phyloP scores from a whole-genome alignment of 2,329 filamentous ascomycete species.

The Chrysoporthe cubensis region DNA sequence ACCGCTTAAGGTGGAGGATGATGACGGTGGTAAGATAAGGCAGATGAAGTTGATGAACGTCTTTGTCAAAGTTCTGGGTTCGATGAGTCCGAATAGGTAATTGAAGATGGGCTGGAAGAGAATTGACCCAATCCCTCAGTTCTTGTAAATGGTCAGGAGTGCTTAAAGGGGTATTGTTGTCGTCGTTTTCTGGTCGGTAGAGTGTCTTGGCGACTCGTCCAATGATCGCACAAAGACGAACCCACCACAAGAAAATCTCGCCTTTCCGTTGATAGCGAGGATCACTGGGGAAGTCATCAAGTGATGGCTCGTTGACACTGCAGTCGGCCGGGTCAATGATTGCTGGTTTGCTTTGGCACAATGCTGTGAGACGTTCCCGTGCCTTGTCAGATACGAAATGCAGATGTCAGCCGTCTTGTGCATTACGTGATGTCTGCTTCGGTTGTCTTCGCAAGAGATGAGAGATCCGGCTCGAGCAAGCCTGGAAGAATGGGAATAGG shows the following conservation, averaged over 20 bases:
- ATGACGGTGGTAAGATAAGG: conserved; percentile 48
- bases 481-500: conserved; percentile 25
- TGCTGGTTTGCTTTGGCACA: conserved; percentile 48
- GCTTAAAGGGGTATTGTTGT: neutral
- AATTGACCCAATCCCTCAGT: conserved; percentile 41
- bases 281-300: conserved; percentile 44
- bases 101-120: conserved; percentile 39
- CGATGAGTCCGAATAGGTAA: conserved; percentile 38
- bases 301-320: conserved; percentile 42
- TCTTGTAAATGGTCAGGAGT: conserved; percentile 32
- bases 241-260: conserved; percentile 47
- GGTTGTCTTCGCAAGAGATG: too few species aligned
- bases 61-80: conserved; percentile 39
- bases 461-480: conserved; percentile 18
- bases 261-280: conserved; percentile 39
- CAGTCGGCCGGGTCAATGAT: conserved; percentile 49
- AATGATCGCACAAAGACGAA: conserved; percentile 45
- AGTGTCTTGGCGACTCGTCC: conserved; percentile 43
- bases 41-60: conserved; percentile 47
- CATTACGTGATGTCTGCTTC: too few species aligned
- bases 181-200: neutral
- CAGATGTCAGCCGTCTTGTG: too few species aligned
- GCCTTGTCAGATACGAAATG: too few species aligned
- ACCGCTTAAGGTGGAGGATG: conserved; percentile 43
- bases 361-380: conserved; percentile 44